Conservation (phyloP, 2,329 filamentous ascomycete species). For the Monilinia vaccinii-corymbosi region DNA sequence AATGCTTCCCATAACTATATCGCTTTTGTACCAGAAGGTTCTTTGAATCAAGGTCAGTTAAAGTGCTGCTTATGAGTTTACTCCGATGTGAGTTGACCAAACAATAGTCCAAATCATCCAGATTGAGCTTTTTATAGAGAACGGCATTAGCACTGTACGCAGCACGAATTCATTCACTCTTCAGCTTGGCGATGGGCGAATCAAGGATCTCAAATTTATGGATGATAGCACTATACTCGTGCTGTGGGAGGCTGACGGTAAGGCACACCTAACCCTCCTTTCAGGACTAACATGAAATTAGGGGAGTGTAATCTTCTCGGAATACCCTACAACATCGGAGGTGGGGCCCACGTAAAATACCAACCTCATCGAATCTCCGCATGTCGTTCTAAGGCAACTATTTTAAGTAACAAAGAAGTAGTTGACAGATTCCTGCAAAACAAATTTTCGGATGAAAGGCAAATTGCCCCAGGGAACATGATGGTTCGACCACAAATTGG, state of each 20-base stretch:
- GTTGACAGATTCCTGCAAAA: constrained; percentile 13
- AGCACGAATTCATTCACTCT: constrained; percentile 17
- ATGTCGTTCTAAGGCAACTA: background rate
- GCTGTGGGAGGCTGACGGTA: constrained; percentile 25
- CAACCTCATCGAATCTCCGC: constrained; percentile 6
- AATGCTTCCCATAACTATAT: constrained; percentile 16
- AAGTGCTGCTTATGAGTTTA: background rate
- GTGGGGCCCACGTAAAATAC: constrained; percentile 9
- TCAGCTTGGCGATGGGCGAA: constrained; percentile 23
- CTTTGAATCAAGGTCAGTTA: constrained; percentile 18
- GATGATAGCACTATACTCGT: constrained; percentile 23
- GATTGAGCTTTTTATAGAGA: constrained; percentile 23
- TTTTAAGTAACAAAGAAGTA: constrained; percentile 18
- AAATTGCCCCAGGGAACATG: constrained; percentile 22
- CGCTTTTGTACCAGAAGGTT: constrained; percentile 22
- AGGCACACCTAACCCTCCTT: background rate
- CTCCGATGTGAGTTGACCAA: background rate
- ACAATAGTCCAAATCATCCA: constrained; percentile 25
- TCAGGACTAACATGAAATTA: background rate
- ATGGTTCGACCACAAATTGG: constrained; percentile 16
- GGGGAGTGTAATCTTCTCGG: constrained; percentile 17
- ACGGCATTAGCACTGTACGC: constrained; percentile 25
- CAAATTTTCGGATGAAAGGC: constrained; percentile 11
- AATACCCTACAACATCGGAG: constrained; percentile 18
- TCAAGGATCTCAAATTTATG: constrained; percentile 28